Percentiles rank a stretch among this genome's conserved stretches.
Conservation (phyloP, 257 asterid species). For the Rubia yunnanensis region DNA sequence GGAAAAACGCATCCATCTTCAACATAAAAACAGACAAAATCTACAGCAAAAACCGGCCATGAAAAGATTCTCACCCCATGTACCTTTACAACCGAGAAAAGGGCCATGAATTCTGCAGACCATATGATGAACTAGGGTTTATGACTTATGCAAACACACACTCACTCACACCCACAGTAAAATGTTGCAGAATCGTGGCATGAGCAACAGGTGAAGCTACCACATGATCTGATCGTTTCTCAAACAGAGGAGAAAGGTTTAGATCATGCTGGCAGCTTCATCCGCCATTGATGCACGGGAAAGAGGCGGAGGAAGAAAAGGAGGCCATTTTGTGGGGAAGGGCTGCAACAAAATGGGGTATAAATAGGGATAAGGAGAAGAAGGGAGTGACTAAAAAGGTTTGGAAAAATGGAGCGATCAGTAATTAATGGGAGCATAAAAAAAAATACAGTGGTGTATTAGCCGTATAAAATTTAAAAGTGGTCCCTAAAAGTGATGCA, state of each 20-base stretch:
- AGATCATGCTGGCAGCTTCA: slow-evolving; percentile 41
- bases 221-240: slow-evolving; percentile 31
- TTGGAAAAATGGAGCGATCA: slow-evolving; percentile 12
- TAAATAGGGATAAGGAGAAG: slow-evolving; percentile 22
- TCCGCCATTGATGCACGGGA: slow-evolving; percentile 23
- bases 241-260: slow-evolving; percentile 18
- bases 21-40: neutral
- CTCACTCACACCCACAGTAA: too few relatives aligned
- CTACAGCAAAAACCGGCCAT: too few relatives aligned
- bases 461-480: slow-evolving; percentile 13
- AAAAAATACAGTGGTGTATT: slow-evolving; percentile 7
- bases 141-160: neutral
- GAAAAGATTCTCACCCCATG: neutral
- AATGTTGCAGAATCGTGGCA: slow-evolving; percentile 2
- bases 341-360: slow-evolving; percentile 18
- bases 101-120: neutral
- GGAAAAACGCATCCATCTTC: neutral
- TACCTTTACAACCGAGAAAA: slow-evolving; percentile 6
- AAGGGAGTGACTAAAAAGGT: neutral
- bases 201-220: slow-evolving; percentile 28
- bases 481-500: slow-evolving; percentile 31
- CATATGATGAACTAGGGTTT: slow-evolving; percentile 12
- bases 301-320: neutral
- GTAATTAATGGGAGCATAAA: neutral
- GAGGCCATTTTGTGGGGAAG: neutral